phyloP scores from a whole-genome alignment of 2,329 filamentous ascomycete genomes.

The Cordyceps cicadae region DNA sequence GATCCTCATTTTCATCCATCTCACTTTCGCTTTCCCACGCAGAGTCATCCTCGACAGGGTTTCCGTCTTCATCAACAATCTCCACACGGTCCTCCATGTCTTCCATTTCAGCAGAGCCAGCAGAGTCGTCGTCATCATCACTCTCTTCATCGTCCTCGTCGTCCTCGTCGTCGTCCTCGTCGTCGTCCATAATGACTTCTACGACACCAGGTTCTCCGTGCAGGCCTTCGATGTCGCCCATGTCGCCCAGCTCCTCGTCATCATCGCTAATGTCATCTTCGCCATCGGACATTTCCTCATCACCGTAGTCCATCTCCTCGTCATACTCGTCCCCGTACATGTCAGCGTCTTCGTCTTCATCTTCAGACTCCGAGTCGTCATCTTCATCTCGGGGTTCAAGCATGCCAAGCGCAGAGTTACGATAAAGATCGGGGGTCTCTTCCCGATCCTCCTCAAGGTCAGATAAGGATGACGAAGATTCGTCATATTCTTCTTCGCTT shows the following conservation, averaged over 20 bases:
- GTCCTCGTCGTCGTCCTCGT: conserved; percentile 55
- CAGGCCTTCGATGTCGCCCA: conserved; percentile 76
- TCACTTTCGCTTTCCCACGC: conserved; percentile 55
- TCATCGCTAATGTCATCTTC: conserved; percentile 87
- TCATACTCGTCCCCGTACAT: conserved; percentile 91
- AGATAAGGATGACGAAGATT: conserved; percentile 71
- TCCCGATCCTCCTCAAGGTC: conserved; percentile 80
- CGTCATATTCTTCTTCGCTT: conserved; percentile 81
- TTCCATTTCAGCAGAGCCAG: conserved; percentile 37
- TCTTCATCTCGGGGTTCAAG: conserved; percentile 76
- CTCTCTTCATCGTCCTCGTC: conserved; percentile 54
- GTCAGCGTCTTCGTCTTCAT: conserved; percentile 63
- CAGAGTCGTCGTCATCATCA: conserved; percentile 42
- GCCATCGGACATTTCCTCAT: conserved; percentile 73
- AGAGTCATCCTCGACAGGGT: conserved; percentile 49
- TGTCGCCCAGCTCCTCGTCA: conserved; percentile 72
- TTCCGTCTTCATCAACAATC: conserved; percentile 56
- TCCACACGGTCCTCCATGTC: conserved; percentile 44
- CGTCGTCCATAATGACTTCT: conserved; percentile 71
- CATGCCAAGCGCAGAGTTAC: conserved; percentile 92
- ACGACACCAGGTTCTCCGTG: conserved; percentile 55
- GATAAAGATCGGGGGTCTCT: conserved; percentile 93
- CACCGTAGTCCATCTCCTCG: conserved; percentile 85
- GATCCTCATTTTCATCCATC: conserved; percentile 45
- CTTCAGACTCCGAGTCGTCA: conserved; percentile 70